Conservation (phyloP, 2,329 filamentous ascomycete species). For the Emergomyces orientalis region DNA sequence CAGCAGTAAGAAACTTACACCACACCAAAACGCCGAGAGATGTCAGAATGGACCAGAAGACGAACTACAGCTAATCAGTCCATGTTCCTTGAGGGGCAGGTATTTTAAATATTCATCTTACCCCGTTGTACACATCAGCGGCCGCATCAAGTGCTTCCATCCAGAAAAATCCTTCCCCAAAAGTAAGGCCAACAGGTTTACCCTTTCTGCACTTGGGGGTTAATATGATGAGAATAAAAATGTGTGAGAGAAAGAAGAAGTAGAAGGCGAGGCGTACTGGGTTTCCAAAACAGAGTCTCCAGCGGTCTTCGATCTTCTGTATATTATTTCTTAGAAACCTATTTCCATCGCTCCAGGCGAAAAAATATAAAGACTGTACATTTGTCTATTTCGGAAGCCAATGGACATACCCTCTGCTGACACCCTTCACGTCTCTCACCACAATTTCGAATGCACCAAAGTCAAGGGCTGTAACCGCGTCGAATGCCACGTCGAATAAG, state of each 20-base stretch:
- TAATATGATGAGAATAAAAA: constrained; percentile 5
- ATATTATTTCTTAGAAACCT: constrained; percentile 28
- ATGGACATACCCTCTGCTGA: constrained; percentile 96
- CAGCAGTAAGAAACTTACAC: constrained; percentile 54
- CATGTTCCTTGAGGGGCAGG: constrained; percentile 8
- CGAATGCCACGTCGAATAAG: constrained; percentile 90
- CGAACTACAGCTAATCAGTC: constrained; percentile 51
- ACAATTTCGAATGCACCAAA: constrained; percentile 82
- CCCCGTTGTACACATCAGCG: constrained; percentile 86
- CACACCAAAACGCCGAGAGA: constrained; percentile 82
- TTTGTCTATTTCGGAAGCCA: constrained; percentile 82
- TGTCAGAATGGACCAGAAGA: constrained; percentile 93
- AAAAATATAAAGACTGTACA: constrained; percentile 38
- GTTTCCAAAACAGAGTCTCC: constrained; percentile 53
- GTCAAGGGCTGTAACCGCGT: constrained; percentile 87
- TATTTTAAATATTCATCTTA: constrained; percentile 38
- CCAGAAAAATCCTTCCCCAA: constrained; percentile 64
- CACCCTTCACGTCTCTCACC: constrained; percentile 77
- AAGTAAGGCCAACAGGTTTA: constrained; percentile 60
- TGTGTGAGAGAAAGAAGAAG: constrained; percentile 24
- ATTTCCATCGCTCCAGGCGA: constrained; percentile 28
- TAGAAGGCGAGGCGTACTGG: constrained; percentile 50
- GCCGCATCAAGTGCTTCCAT: constrained; percentile 65
- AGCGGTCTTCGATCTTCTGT: constrained; percentile 43
- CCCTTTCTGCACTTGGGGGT: constrained; percentile 52